Percentiles rank a stretch among this genome's conserved stretches.
phyloP scores from a whole-genome alignment of 371 early-diverging fungal species.

The Dichotomocladium elegans region DNA sequence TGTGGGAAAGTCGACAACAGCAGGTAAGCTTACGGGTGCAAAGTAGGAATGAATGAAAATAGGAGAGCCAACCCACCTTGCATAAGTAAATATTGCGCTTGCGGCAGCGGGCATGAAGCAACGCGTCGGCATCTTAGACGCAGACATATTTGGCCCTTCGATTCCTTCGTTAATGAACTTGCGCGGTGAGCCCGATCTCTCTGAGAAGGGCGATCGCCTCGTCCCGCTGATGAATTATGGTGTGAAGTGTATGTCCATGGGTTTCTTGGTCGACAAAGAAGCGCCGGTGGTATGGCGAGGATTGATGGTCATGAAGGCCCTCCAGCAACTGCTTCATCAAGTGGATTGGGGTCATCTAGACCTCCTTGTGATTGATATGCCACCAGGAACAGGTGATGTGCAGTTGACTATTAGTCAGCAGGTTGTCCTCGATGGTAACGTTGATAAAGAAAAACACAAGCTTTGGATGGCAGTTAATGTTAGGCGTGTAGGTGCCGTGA shows the following conservation, averaged over 20 bases:
- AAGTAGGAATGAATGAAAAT: neutral
- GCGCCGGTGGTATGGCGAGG: slow-evolving; percentile 90
- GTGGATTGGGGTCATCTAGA: slow-evolving; percentile 82
- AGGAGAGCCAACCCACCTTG: neutral
- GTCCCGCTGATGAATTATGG: slow-evolving; percentile 79
- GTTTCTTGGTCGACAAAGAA: slow-evolving; percentile 76
- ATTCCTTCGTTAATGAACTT: slow-evolving; percentile 85
- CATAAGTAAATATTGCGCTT: slow-evolving; percentile 74
- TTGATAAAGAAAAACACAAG: neutral
- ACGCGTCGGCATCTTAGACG: slow-evolving; percentile 81
- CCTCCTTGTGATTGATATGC: slow-evolving; percentile 86
- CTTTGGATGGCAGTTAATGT: neutral
- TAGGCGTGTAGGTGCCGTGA: slow-evolving; percentile 74
- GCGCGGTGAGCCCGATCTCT: slow-evolving; percentile 64
- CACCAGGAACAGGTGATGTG: slow-evolving; percentile 91
- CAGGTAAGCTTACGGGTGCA: slow-evolving; percentile 56
- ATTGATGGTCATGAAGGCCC: slow-evolving; percentile 82
- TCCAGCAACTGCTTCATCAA: slow-evolving; percentile 83
- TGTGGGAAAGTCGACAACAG: slow-evolving; percentile 86
- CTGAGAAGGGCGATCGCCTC: slow-evolving; percentile 60
- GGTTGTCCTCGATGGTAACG: slow-evolving; percentile 65
- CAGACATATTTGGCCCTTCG: slow-evolving; percentile 90
- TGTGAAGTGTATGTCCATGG: slow-evolving; percentile 90
- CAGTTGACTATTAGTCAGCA: slow-evolving; percentile 85
- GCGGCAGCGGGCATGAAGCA: slow-evolving; percentile 61